A percentile compares a stretch with the other conserved stretches of the same genome.
Evolutionary conservation across 441 rosid species (phyloP).

Genomic region (Euphorbia schlechtendalii): DNA sequence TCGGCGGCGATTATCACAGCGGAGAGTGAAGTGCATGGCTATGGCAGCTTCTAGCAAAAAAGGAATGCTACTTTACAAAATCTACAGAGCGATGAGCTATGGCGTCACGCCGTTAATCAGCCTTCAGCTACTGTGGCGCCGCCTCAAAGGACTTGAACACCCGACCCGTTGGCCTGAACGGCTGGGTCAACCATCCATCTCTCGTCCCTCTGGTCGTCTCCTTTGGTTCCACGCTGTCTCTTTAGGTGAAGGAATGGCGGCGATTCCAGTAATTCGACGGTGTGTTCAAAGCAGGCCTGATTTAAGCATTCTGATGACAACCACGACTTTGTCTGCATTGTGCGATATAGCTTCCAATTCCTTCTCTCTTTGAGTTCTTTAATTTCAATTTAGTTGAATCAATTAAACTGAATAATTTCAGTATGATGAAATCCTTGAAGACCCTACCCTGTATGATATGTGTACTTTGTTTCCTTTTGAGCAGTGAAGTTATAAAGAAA

Average conservation of each 20-base stretch:
- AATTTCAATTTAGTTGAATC: not conserved
- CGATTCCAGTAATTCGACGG: slow-evolving; percentile 66
- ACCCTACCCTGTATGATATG: too few relatives aligned
- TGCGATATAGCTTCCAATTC: slow-evolving; percentile 21
- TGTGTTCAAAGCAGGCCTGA: slow-evolving; percentile 50
- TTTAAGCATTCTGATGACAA: slow-evolving; percentile 69
- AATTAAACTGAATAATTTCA: not conserved
- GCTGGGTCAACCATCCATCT: slow-evolving; percentile 57
- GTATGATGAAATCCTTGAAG: not conserved
- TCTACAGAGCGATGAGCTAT: slow-evolving; percentile 61
- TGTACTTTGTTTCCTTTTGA: slow-evolving; percentile 6
- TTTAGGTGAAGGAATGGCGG: slow-evolving; percentile 96
- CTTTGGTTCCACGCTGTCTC: slow-evolving; percentile 97
- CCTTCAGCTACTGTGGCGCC: slow-evolving; percentile 71
- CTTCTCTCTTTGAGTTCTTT: not conserved
- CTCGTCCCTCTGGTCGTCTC: slow-evolving; percentile 66
- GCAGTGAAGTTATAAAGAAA: slow-evolving; percentile 70
- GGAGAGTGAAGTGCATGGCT: not conserved
- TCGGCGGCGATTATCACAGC: too few relatives aligned
- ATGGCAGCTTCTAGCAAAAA: slow-evolving; percentile 28
- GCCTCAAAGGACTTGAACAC: slow-evolving; percentile 62
- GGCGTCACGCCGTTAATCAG: slow-evolving; percentile 55
- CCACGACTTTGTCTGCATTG: slow-evolving; percentile 75
- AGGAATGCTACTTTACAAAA: slow-evolving; percentile 45
- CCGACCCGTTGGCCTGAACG: slow-evolving; percentile 78